Percentiles rank a stretch among this genome's conserved stretches.
Evolutionary conservation across 495 filamentous ascomycete genomes (phyloP).

Genomic region (Hypoxylon crocopeplum): DNA sequence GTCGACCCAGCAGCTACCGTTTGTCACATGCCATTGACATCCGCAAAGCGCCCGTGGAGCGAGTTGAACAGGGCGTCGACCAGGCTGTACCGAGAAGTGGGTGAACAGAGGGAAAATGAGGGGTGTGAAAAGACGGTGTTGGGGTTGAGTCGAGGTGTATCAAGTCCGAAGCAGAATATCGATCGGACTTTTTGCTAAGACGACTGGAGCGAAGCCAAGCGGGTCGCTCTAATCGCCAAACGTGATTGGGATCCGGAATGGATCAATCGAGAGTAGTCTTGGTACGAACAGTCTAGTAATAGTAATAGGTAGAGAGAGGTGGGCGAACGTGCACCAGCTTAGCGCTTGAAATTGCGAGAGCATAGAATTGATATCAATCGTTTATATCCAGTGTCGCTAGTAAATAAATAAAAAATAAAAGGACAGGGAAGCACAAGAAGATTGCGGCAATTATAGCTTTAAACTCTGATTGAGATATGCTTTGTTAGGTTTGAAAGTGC

Average conservation of each 20-base stretch:
- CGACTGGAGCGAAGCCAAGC: slow-evolving; percentile 23
- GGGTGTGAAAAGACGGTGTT: slow-evolving; percentile 13
- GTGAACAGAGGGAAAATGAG: neutral
- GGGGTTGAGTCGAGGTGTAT: slow-evolving; percentile 14
- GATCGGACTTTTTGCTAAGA: slow-evolving; percentile 34
- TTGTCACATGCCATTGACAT: slow-evolving; percentile 57
- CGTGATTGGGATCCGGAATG: slow-evolving; percentile 32
- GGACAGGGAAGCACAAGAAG: neutral
- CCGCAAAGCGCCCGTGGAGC: slow-evolving; percentile 22
- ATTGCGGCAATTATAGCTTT: slow-evolving; percentile 30
- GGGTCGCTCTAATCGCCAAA: slow-evolving; percentile 33
- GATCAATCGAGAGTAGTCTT: slow-evolving; percentile 23
- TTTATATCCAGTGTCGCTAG: slow-evolving; percentile 1
- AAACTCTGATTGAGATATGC: slow-evolving; percentile 15
- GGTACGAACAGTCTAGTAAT: no score
- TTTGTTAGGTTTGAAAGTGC: slow-evolving; percentile 27
- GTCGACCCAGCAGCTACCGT: slow-evolving; percentile 52
- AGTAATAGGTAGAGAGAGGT: slow-evolving; percentile 1
- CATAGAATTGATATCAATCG: neutral
- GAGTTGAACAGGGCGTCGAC: slow-evolving; percentile 19
- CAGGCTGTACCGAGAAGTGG: neutral
- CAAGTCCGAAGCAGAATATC: slow-evolving; percentile 32
- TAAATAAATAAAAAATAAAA: neutral
- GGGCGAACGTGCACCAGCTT: slow-evolving; percentile 15
- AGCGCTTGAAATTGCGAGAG: slow-evolving; percentile 6